Evolutionary conservation across 257 asterid genomes (phyloP).

Genomic region (Solanum chmielewskii): DNA sequence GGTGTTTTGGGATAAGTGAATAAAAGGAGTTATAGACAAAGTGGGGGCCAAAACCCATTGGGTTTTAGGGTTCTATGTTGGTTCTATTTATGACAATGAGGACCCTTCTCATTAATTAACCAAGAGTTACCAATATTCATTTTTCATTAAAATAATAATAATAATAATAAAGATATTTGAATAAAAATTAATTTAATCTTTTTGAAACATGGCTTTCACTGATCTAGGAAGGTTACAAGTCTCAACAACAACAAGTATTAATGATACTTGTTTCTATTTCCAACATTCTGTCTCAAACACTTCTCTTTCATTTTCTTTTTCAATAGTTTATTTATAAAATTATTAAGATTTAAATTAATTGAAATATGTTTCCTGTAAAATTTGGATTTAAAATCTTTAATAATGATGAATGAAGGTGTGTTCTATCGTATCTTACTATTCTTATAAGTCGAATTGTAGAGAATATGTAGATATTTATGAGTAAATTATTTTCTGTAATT

Average conservation of each 20-base stretch:
- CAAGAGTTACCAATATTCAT: too few species aligned
- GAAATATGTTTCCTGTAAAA: too few species aligned
- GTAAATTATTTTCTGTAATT: too few species aligned
- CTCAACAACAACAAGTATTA: conserved; percentile 24
- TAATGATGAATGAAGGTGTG: background rate
- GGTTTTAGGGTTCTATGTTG: background rate
- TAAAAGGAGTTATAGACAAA: conserved; percentile 21
- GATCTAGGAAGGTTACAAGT: conserved; percentile 19
- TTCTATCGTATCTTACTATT: too few species aligned
- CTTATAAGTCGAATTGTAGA: too few species aligned
- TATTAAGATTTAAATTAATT: too few species aligned
- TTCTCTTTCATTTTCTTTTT: background rate
- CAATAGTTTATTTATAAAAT: background rate
- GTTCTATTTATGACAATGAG: background rate
- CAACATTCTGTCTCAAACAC: conserved; percentile 39
- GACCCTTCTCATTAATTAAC: background rate
- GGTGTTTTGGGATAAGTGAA: conserved; percentile 31
- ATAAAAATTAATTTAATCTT: background rate
- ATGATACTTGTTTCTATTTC: conserved; percentile 19
- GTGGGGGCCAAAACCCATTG: conserved; percentile 20
- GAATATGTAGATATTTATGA: background rate
- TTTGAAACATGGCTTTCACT: conserved; percentile 23
- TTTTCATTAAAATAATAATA: too few species aligned
- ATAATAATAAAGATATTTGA: too few species aligned
- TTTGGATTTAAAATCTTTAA: too few species aligned